phyloP scores from a whole-genome alignment of 2,329 filamentous ascomycete species.

The Sporothrix luriei region DNA sequence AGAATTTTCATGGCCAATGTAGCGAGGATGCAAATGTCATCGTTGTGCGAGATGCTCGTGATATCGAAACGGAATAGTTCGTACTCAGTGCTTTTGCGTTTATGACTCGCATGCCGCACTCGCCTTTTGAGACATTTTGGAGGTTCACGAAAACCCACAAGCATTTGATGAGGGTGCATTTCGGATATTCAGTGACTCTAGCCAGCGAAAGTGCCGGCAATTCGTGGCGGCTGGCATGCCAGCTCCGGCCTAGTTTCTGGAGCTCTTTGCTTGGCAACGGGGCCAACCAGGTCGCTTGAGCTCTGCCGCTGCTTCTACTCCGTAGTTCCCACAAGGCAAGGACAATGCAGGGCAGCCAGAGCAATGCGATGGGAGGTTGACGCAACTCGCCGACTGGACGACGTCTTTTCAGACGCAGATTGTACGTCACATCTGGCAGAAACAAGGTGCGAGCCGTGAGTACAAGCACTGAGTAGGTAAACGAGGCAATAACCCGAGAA shows the following conservation, averaged over 20 bases:
- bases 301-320: background rate
- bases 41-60: background rate
- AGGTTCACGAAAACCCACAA: background rate
- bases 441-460: background rate
- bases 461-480: background rate
- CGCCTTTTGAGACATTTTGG: background rate
- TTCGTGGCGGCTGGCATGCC: background rate
- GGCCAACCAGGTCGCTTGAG: background rate
- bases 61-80: background rate
- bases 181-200: background rate
- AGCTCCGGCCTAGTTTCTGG: background rate
- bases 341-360: too few relatives aligned
- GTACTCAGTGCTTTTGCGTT: background rate
- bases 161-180: background rate
- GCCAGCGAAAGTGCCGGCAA: background rate
- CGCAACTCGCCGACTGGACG: background rate
- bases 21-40: background rate
- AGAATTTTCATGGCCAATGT: background rate
- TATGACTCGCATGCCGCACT: background rate
- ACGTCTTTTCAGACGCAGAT: background rate
- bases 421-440: slow-evolving; percentile 1
- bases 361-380: background rate
- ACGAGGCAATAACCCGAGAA: background rate
- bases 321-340: background rate
- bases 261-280: background rate